Base-by-base conservation (phyloP, 495 filamentous ascomycete genomes). In the Copromyces sp. region DNA sequence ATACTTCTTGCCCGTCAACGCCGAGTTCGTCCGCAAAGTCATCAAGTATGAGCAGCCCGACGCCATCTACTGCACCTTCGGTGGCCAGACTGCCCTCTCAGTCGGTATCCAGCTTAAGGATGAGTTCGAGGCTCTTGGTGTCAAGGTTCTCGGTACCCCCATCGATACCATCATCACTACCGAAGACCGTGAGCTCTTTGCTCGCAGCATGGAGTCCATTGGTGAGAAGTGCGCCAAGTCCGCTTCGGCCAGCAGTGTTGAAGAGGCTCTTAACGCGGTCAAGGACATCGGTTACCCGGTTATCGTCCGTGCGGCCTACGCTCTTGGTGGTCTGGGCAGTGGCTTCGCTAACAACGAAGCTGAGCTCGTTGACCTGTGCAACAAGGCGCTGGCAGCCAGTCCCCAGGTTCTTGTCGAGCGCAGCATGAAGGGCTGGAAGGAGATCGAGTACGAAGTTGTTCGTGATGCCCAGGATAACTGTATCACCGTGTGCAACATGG, bases 381-480 rank as follows among this genome's bases (percentile, higher is more conserved):
- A 92, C 78, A 96, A 95, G 80, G 95, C 95, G 29, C 91, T 99
- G 75, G 94, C 95, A 14, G 95, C 92, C 71, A 97, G 94, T 77
- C 95, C 95, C 3, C 95, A 99, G 83, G 93, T 99, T 6, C 85
- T 99, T 40, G 94, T 99, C 74, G 95, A 99, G 84, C 89, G 92
- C 80, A 97, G 93, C 83, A 99, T 99, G 95, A 99, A 99, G 82
- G 95, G 95, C 68, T 99, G 95, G 95, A 99, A 99, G 82, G 95
- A 99, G 81, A 94, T 98, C 71, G 95, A 99, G 79, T 99, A 99
- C 81, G 95, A 99, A 75, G 95, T 99, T 68, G 95, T 99, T 42
- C 92, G 95, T 74, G 95, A 99, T 87, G 92, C 90, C 53, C 89
- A 92, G 72, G 94, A 99, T 83, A 99, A 99, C 87, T 99, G 95